Percentiles rank a stretch among this genome's conserved stretches.
Evolutionary conservation across 495 filamentous ascomycete genomes (phyloP).

Genomic region (Aspergillus campestris): DNA sequence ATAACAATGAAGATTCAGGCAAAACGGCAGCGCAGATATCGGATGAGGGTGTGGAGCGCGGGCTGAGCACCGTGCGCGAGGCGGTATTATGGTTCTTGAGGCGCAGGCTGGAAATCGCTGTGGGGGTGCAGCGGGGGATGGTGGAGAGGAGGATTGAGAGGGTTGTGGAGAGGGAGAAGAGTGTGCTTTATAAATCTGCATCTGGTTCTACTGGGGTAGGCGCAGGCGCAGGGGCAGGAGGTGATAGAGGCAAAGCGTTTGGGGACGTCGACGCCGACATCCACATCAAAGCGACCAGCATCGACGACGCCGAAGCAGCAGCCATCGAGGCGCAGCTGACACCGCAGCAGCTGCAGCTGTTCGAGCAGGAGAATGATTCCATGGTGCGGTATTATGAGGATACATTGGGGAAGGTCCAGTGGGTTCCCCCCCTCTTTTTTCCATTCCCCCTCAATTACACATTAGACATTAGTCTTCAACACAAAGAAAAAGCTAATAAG

Average conservation of each 20-base stretch:
- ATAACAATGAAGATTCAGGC: slow-evolving; percentile 12
- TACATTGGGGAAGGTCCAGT: slow-evolving; percentile 87
- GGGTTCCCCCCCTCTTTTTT: slow-evolving; percentile 24
- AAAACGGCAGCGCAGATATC: slow-evolving; percentile 54
- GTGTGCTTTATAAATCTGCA: slow-evolving; percentile 61
- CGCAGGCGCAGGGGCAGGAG: neutral
- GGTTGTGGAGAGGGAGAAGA: slow-evolving; percentile 83
- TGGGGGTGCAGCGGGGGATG: slow-evolving; percentile 73
- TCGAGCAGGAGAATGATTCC: slow-evolving; percentile 85
- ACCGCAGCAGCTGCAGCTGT: slow-evolving; percentile 80
- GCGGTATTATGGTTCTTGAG: slow-evolving; percentile 76
- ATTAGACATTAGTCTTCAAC: too few relatives aligned
- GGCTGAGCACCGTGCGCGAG: slow-evolving; percentile 59
- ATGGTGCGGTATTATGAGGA: slow-evolving; percentile 90
- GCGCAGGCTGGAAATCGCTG: slow-evolving; percentile 62
- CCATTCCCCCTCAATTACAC: neutral
- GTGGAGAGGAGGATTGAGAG: slow-evolving; percentile 80
- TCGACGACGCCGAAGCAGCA: slow-evolving; percentile 37
- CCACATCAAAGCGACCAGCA: slow-evolving; percentile 13
- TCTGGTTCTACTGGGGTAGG: neutral
- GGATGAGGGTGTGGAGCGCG: slow-evolving; percentile 59
- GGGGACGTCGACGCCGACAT: neutral
- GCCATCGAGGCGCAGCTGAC: slow-evolving; percentile 56
- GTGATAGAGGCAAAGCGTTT: slow-evolving; percentile 4
- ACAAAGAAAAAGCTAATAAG: too few relatives aligned